Evolutionary conservation across 495 filamentous ascomycete species (phyloP).

Genomic region (Penicillium goetzii): DNA sequence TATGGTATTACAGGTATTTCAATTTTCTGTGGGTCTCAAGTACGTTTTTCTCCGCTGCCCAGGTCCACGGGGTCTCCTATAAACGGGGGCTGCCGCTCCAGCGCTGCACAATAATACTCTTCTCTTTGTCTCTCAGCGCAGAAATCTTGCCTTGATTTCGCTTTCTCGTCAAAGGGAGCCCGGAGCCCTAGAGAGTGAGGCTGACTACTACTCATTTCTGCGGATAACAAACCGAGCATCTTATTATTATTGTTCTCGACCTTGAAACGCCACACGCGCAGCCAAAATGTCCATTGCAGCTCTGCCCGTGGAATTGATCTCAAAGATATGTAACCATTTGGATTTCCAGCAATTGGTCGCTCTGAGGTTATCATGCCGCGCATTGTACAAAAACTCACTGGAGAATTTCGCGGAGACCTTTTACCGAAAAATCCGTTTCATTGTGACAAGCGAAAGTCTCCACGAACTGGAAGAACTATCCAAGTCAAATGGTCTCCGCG

Average conservation of each 20-base stretch:
- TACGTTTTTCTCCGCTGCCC: background rate
- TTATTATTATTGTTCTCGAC: background rate
- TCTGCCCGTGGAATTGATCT: slow-evolving; percentile 25
- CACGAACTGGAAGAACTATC: slow-evolving; percentile 21
- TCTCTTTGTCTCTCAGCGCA: background rate
- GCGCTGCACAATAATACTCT: background rate
- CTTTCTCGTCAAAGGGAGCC: background rate
- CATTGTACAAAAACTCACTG: slow-evolving; percentile 19
- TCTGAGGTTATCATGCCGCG: slow-evolving; percentile 25
- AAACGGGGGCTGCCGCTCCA: background rate
- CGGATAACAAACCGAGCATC: background rate
- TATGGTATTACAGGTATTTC: too few species aligned
- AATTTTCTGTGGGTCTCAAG: too few species aligned
- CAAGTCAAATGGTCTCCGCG: slow-evolving; percentile 15
- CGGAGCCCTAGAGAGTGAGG: background rate
- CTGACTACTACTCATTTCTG: background rate
- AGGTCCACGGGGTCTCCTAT: background rate
- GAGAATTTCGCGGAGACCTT: slow-evolving; percentile 18
- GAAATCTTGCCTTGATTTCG: background rate
- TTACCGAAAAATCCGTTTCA: slow-evolving; percentile 23
- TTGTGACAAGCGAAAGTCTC: slow-evolving; percentile 29
- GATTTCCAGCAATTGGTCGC: slow-evolving; percentile 16
- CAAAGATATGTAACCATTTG: slow-evolving; percentile 20
- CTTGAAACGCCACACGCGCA: background rate
- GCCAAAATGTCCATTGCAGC: slow-evolving; percentile 15